These are phyloP conservation scores for Penicillium crystallinum DNA, from an alignment of 495 filamentous ascomycete genomes.

Conservation along the genomic window DNA sequence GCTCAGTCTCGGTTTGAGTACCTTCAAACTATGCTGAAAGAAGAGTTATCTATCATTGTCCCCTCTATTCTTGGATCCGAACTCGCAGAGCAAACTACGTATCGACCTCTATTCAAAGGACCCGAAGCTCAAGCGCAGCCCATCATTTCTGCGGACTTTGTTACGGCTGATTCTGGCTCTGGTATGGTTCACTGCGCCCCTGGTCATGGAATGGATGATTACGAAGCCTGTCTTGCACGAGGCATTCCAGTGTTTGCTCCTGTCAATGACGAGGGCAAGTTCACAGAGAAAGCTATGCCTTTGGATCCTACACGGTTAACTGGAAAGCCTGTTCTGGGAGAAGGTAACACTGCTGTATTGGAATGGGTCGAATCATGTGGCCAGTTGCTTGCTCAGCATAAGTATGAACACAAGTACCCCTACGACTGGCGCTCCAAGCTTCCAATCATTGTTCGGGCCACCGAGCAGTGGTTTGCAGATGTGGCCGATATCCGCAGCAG, in stretches of 20 bases:
- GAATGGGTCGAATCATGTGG: constrained; percentile 50
- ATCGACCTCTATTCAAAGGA: constrained; percentile 60
- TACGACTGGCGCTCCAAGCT: constrained; percentile 96
- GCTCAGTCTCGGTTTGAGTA: constrained; percentile 61
- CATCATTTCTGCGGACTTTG: constrained; percentile 78
- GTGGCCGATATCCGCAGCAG: constrained; percentile 71
- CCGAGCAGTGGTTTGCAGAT: constrained; percentile 96
- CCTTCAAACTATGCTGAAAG: constrained; percentile 39
- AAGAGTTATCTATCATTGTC: constrained; percentile 46
- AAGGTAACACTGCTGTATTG: constrained; percentile 64
- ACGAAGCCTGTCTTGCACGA: constrained; percentile 64
- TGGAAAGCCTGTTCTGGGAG: constrained; percentile 57
- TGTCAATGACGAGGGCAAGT: constrained; percentile 73
- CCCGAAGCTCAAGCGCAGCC: constrained; percentile 50
- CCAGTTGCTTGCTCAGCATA: constrained; percentile 60
- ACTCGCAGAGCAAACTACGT: constrained; percentile 55
- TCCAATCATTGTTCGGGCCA: constrained; percentile 85
- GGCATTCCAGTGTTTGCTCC: constrained; percentile 71
- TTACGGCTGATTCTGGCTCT: constrained; percentile 79
- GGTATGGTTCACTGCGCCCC: constrained; percentile 92
- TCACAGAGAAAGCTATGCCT: constrained; percentile 71
- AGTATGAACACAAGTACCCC: constrained; percentile 85
- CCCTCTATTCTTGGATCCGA: constrained; percentile 59
- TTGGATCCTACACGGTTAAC: constrained; percentile 52
- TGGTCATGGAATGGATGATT: constrained; percentile 96